These are phyloP conservation scores for Cladobotryum protrusum DNA, from an alignment of 2,329 filamentous ascomycete genomes.

Conservation along the genomic window DNA sequence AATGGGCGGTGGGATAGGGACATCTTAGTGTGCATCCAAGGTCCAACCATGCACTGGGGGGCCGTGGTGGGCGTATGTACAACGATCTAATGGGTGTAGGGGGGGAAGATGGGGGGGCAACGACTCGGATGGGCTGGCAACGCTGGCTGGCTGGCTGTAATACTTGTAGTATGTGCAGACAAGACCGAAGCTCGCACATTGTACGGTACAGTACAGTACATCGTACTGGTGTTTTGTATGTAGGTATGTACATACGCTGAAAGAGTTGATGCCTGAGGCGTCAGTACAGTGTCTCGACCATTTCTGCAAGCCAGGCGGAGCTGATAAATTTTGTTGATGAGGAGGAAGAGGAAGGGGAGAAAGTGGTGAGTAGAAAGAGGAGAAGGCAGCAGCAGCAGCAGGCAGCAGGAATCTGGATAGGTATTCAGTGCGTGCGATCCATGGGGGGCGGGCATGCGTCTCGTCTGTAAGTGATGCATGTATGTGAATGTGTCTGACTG, in stretches of 20 bases:
- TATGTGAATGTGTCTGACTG: no score
- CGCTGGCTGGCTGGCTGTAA: no score
- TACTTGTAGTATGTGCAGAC: background rate
- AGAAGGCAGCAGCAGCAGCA: background rate
- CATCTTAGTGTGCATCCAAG: constrained; percentile 25
- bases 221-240: background rate
- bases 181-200: background rate
- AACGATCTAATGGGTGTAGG: no score
- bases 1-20: constrained; percentile 29
- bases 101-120: no score
- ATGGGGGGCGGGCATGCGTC: no score
- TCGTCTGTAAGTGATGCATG: no score
- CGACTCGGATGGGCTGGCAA: no score
- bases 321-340: constrained; percentile 1
- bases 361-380: background rate
- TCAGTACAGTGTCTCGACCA: background rate
- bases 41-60: constrained; percentile 12
- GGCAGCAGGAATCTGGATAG: background rate
- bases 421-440: no score
- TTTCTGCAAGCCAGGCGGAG: constrained; percentile 1
- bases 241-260: background rate
- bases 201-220: background rate
- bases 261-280: constrained; percentile 2
- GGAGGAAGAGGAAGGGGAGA: background rate
- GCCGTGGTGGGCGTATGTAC: constrained; percentile 5